A percentile compares a stretch with the other conserved stretches of the same genome.
These are phyloP conservation scores for Emergomyces africanus DNA, from an alignment of 2,329 filamentous ascomycete genomes.

Conservation along the genomic window DNA sequence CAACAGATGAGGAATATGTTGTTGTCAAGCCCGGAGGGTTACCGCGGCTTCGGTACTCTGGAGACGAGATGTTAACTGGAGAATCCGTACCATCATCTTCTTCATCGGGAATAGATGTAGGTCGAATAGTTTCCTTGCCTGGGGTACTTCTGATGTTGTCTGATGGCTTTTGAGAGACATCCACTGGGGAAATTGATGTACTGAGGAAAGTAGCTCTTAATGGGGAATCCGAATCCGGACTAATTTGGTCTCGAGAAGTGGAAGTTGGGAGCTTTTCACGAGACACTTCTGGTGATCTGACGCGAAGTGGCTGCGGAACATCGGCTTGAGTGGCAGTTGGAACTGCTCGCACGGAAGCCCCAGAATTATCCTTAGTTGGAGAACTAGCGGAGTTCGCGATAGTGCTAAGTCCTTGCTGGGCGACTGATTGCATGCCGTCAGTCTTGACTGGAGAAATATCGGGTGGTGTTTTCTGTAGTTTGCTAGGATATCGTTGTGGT, in stretches of 20 bases:
- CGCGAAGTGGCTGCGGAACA: conserved; percentile 12
- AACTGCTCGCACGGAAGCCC: conserved; percentile 24
- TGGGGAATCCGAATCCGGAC: conserved; percentile 2
- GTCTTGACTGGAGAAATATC: conserved; percentile 27
- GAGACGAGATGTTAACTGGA: conserved; percentile 52
- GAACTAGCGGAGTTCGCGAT: conserved; percentile 14
- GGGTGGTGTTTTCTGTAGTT: conserved; percentile 56
- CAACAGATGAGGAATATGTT: conserved; percentile 47
- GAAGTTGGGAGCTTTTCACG: background rate
- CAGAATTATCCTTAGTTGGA: conserved; percentile 13
- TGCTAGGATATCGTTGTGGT: conserved; percentile 48
- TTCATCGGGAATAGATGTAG: conserved; percentile 3
- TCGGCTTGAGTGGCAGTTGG: conserved; percentile 21
- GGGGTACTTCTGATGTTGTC: conserved; percentile 6
- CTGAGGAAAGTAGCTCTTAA: conserved; percentile 5
- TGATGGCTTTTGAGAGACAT: conserved; percentile 13
- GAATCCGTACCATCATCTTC: conserved; percentile 48
- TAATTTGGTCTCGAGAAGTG: background rate
- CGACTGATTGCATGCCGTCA: conserved; percentile 29
- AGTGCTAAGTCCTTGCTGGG: conserved; percentile 18
- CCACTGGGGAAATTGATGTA: conserved; percentile 2
- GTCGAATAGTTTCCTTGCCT: background rate
- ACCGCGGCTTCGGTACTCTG: conserved; percentile 27
- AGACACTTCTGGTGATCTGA: conserved; percentile 10
- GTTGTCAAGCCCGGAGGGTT: conserved; percentile 54